Evolutionary conservation across 805 yeast species (phyloP).

Genomic region (Saturnispora sekii): DNA sequence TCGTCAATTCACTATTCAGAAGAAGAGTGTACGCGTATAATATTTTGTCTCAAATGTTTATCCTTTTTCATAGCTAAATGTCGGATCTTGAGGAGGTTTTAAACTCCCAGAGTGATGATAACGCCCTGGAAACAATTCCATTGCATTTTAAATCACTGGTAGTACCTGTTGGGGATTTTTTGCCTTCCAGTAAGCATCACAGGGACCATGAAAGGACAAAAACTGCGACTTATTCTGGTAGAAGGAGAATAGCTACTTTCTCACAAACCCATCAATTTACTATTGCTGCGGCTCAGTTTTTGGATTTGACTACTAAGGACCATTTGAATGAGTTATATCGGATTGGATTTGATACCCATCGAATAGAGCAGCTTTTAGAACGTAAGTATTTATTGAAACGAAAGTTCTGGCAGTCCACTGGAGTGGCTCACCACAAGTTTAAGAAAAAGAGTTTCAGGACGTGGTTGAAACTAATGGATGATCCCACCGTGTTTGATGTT

Average conservation of each 20-base stretch:
- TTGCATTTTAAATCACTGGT: neutral
- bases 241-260: conserved; percentile 20
- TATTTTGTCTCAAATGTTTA: neutral
- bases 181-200: too few species aligned
- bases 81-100: conserved; percentile 3
- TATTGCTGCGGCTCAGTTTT: conserved; percentile 25
- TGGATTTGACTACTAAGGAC: conserved; percentile 19
- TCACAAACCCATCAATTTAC: conserved; percentile 28
- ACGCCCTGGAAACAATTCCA: neutral
- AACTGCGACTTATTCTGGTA: neutral
- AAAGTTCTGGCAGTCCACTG: conserved; percentile 16
- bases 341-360: conserved; percentile 18
- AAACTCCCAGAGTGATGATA: conserved; percentile 6
- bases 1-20: neutral
- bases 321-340: conserved; percentile 20
- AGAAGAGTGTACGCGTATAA: neutral
- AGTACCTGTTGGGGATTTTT: neutral
- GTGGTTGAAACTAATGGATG: conserved; percentile 8
- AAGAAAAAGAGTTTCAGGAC: conserved; percentile 22
- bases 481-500: neutral
- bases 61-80: neutral
- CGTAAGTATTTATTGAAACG: conserved; percentile 21
- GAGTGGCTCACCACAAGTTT: conserved; percentile 22
- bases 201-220: too few species aligned
- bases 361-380: conserved; percentile 23